These are phyloP conservation scores for Apiospora aurea DNA, from an alignment of 2,329 filamentous ascomycete genomes.

Conservation along the genomic window DNA sequence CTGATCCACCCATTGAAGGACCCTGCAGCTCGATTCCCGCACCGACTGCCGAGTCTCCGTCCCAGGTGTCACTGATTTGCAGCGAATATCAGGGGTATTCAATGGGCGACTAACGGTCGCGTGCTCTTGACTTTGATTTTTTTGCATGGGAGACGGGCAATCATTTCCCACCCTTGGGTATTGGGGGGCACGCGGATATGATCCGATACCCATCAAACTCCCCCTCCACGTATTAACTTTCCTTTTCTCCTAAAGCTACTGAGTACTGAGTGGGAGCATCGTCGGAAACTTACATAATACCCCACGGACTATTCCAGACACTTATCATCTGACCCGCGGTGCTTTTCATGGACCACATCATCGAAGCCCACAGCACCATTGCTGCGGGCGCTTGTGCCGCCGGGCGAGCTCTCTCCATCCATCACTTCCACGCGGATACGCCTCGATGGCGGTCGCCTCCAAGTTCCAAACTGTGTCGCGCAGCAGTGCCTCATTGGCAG, in stretches of 20 bases:
- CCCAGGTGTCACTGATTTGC: neutral
- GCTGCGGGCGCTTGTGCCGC: neutral
- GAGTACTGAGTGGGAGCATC: neutral
- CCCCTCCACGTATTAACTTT: neutral
- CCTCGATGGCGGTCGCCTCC: conserved; percentile 36
- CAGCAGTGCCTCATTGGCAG: conserved; percentile 58
- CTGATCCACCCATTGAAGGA: neutral
- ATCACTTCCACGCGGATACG: conserved; percentile 29
- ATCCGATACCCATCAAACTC: neutral
- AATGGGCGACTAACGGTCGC: neutral
- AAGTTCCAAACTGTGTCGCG: conserved; percentile 47
- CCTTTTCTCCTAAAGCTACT: neutral
- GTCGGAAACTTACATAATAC: no score
- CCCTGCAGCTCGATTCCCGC: neutral
- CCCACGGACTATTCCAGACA: no score
- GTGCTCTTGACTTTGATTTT: neutral
- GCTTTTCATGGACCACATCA: neutral
- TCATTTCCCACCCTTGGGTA: neutral
- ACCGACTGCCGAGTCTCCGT: neutral
- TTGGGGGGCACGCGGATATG: neutral
- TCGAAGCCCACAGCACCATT: neutral
- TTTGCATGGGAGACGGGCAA: neutral
- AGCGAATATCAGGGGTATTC: neutral
- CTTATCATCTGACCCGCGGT: neutral
- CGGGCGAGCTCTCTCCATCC: neutral